Evolutionary conservation across 805 yeast genomes (phyloP), one percentile per base, ranked within the genome.

Genomic region (Aciculoconidium aculeatum): DNA sequence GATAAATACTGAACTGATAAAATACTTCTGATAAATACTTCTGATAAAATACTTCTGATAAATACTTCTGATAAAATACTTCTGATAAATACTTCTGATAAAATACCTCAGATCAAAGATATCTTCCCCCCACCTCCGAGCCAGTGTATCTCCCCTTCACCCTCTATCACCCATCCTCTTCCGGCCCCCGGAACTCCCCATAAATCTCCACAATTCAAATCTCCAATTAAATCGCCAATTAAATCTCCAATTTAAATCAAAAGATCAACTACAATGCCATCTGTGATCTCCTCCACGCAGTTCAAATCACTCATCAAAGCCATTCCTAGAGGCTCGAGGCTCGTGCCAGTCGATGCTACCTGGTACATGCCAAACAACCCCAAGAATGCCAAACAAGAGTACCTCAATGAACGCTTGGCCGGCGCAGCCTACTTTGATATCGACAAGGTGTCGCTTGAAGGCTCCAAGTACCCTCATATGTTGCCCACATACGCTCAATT

Each of bases 291-390:
- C 3, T 45, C 49, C 16, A 13, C 28, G 6, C 41, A 35, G 13
- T 37, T 32, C 28, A 21, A 32, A 13, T 32, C 35, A 2, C 31
- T 39, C 10, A 24, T 40, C 15, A 21, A 17, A 16, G 20, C 37
- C 20, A 7, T 23, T 6, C 16, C 32, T 7, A 34, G 41, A 3
- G 26, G 31, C 3, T 31, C 46, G n/a, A 31, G 60, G 21, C 56
- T 59, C 8, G 48, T 80, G 7, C 80, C 95, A 1, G 61, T 90
- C 12, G 98, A 90, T 53, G 76, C 94, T 4, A 78, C 96, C 0
- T 92, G 97, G 96, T 86, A 77, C 54, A 70, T 90, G 74, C 96
- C 97, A 27, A 80, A 77, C 46, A 63, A 59, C 21, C 77, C 80
- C 7, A 65, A 72, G 24, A 65, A 72, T 39, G 88, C 80, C 0